Conservation (phyloP, 805 yeast genomes). For the Ogataea corticis region DNA sequence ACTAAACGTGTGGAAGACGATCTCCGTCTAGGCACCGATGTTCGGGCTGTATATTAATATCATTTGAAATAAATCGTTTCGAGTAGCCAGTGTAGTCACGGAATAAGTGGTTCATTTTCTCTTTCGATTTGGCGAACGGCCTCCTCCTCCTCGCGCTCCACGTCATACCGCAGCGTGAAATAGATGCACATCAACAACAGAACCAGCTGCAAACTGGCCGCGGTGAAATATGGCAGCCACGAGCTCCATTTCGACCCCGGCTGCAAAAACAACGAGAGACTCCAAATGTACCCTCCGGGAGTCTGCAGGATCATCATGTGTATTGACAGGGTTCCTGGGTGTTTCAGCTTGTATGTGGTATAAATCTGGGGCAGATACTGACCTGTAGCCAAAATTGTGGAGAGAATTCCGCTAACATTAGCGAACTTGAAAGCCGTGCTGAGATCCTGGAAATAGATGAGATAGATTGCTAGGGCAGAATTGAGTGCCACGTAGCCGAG, state of each 20-base stretch:
- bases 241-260: constrained; percentile 85
- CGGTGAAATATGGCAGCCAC: constrained; percentile 77
- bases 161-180: constrained; percentile 33
- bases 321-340: constrained; percentile 77
- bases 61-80: too few relatives aligned
- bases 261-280: constrained; percentile 65
- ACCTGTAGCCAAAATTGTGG: constrained; percentile 61
- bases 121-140: constrained; percentile 19
- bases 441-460: constrained; percentile 20
- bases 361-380: constrained; percentile 81
- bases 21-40: constrained; percentile 61
- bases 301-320: constrained; percentile 85
- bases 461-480: constrained; percentile 36
- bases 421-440: constrained; percentile 44
- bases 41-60: too few relatives aligned
- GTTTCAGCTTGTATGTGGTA: constrained; percentile 68
- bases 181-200: constrained; percentile 64
- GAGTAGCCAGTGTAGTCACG: background rate
- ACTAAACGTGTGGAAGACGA: constrained; percentile 92
- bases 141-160: constrained; percentile 21
- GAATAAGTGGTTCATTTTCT: constrained; percentile 12
- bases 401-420: constrained; percentile 59
- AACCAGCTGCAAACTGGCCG: constrained; percentile 66
- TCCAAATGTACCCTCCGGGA: constrained; percentile 86
- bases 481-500: constrained; percentile 38